Conservation (phyloP, 2,329 filamentous ascomycete genomes). For the Colletotrichum tamarilloi region DNA sequence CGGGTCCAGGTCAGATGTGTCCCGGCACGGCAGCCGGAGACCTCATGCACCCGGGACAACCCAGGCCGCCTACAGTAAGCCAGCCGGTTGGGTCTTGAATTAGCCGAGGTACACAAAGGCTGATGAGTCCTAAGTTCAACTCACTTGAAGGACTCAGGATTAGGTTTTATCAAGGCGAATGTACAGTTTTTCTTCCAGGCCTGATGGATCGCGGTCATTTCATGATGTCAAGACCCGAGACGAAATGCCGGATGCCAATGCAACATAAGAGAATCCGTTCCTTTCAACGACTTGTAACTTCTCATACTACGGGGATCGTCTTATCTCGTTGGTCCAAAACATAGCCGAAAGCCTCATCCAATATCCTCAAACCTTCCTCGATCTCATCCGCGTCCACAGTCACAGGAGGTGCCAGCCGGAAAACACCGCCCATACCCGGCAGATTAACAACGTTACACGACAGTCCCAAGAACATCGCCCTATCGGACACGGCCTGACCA, state of each 20-base stretch:
- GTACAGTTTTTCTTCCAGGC: no score
- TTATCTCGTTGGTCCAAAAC: conserved; percentile 5
- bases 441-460: conserved; percentile 61
- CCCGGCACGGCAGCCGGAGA: not conserved
- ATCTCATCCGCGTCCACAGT: conserved; percentile 58
- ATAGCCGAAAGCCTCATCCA: conserved; percentile 59
- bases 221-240: no score
- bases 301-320: not conserved
- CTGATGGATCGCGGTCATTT: no score
- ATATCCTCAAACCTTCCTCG: conserved; percentile 57
- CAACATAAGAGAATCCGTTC: not conserved
- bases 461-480: conserved; percentile 56
- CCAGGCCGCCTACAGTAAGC: not conserved
- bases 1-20: not conserved
- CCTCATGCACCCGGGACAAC: not conserved
- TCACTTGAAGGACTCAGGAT: no score
- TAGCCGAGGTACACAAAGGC: no score
- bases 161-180: no score
- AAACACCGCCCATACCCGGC: conserved; percentile 59
- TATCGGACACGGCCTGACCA: conserved; percentile 54
- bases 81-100: no score
- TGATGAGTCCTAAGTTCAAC: no score
- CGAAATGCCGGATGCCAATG: not conserved
- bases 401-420: conserved; percentile 62
- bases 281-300: no score